Conservation (phyloP, 164 flowering plant species). For the Liriodendron chinense region DNA sequence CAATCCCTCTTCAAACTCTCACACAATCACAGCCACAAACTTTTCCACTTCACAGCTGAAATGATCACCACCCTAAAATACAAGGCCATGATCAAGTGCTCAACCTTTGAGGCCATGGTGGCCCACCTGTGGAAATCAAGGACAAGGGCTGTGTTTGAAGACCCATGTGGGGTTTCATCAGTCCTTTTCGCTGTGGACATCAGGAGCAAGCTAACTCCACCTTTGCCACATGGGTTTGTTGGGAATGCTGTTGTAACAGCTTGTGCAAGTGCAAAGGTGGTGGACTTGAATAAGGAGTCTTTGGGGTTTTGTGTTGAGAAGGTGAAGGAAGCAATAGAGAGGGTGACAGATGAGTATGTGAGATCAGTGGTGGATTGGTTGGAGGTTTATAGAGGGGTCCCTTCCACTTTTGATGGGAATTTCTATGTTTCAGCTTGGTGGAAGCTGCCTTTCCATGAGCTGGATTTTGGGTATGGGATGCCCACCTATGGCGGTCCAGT, state of each 20-base stretch:
- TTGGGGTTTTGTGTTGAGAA: constrained; percentile 31
- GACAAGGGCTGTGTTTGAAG: constrained; percentile 29
- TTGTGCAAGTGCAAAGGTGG: constrained; percentile 36
- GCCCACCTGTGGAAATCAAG: constrained; percentile 45
- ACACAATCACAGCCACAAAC: constrained; percentile 21
- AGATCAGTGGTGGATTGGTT: constrained; percentile 48
- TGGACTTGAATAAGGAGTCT: constrained; percentile 31
- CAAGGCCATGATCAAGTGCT: constrained; percentile 30
- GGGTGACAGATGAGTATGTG: constrained; percentile 37
- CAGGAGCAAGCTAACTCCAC: constrained; percentile 32
- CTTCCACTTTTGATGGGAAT: constrained; percentile 30
- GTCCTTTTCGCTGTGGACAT: constrained; percentile 45
- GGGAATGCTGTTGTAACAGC: constrained; percentile 53
- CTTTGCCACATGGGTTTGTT: constrained; percentile 28
- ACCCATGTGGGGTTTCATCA: constrained; percentile 25
- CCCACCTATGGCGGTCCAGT: constrained; percentile 41
- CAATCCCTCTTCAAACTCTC: constrained; percentile 14
- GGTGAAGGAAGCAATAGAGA: constrained; percentile 34
- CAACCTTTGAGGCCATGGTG: constrained; percentile 40
- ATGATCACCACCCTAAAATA: constrained; percentile 30
- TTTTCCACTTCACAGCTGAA: constrained; percentile 31
- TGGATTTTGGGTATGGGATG: constrained; percentile 47
- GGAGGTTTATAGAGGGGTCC: constrained; percentile 43
- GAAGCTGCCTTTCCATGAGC: constrained; percentile 36
- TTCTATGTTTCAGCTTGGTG: constrained; percentile 52